These are phyloP conservation scores for Boletus subcaerulescens DNA, from an alignment of 768 basidiomycete species.

Conservation along the genomic window DNA sequence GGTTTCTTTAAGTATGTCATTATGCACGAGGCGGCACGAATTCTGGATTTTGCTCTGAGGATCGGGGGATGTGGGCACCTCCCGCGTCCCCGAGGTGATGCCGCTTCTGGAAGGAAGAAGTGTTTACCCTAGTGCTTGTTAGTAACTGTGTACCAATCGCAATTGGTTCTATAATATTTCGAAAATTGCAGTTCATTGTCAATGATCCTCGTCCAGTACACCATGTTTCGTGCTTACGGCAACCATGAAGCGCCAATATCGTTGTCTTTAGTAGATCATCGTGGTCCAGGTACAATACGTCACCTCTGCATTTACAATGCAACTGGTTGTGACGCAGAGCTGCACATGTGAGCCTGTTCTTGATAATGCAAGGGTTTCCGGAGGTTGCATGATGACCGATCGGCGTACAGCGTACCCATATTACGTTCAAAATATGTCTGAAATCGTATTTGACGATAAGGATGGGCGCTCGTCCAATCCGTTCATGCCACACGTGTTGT, in stretches of 20 bases:
- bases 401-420: neutral
- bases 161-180: neutral
- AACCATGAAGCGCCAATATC: neutral
- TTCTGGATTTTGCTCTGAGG: conserved; percentile 8
- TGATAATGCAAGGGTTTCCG: neutral
- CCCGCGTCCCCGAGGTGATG: conserved; percentile 32
- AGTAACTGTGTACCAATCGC: conserved; percentile 3
- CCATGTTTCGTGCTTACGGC: neutral
- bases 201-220: neutral
- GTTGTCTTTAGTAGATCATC: neutral
- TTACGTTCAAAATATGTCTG: conserved; percentile 3
- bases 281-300: neutral
- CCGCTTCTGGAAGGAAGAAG: conserved; percentile 23
- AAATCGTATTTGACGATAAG: conserved; percentile 30
- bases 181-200: too few species aligned
- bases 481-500: conserved; percentile 17
- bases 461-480: conserved; percentile 8
- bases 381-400: neutral
- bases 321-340: neutral
- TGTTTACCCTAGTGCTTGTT: conserved; percentile 12
- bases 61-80: conserved; percentile 21
- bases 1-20: conserved; percentile 9
- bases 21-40: conserved; percentile 17
- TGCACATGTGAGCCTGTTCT: neutral
- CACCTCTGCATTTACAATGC: conserved; percentile 14